Evolutionary conservation across 2,329 filamentous ascomycete species (phyloP), one percentile per base, ranked within the genome.

Genomic region (Fusarium caatingaense): DNA sequence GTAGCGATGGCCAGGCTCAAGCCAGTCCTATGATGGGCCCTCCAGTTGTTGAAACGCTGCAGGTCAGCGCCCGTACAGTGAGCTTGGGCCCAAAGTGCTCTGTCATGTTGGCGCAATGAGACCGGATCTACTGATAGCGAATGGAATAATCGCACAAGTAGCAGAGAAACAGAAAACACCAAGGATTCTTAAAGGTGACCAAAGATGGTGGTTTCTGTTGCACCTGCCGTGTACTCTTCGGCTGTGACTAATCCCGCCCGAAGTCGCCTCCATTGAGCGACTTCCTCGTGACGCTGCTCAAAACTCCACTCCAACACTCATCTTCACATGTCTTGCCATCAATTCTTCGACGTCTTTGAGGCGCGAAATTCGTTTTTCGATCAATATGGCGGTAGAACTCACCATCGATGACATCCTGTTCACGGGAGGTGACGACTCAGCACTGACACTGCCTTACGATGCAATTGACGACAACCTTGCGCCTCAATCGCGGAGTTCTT

Each of bases 371-470:
- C 18, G 34, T 21, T 32, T 7, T 41, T n/a, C 27, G 2, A 12
- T 51, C 53, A 54, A 28, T 44, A 16, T 15, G 18, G 28, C 2
- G 1, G 72, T 74, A 66, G 74, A 76, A 10, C 46, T 75, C 21
- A 73, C 71, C 2, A 60, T 76, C 6, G 69, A 76, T 40, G 72
- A 76, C 21, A 41, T 76, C 2, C 16, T 76, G 6, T 71, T 73
- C 60, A 71, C 74, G 1, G 63, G 51, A 11, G 55, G 44, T 16
- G 54, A 74, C 13, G 62, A 72, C 37, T 48, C 65, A n/a, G 53
- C 48, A 7, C 41, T 70, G 13, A 71, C 61, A 3, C 56, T 76
- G 12, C 66, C 71, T 1, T 74, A 58, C 25, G 59, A 71, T 37
- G 64, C 68, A 20, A 57, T 63, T 3, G 63, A 70, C 8, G 46